Conservation (phyloP, 768 basidiomycete genomes). For the Asterophora lycoperdoides region DNA sequence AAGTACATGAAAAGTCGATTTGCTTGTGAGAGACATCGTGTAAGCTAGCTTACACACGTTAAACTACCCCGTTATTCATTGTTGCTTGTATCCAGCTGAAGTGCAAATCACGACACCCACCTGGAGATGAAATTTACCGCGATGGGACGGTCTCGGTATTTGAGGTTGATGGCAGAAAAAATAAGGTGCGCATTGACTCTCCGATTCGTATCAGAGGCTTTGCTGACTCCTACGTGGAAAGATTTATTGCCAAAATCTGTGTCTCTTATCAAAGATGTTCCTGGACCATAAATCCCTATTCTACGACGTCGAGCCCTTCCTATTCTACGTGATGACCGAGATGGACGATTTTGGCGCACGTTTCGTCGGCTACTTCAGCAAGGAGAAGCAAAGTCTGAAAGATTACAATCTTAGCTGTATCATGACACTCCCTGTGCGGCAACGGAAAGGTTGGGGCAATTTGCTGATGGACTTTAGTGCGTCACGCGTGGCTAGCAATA, state of each 20-base stretch:
- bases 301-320: slow-evolving; percentile 98
- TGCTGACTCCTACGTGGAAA: slow-evolving; percentile 26
- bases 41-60: slow-evolving; percentile 34
- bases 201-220: slow-evolving; percentile 1
- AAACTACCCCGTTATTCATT: background rate
- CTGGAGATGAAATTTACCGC: slow-evolving; percentile 97
- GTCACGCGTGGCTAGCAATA: slow-evolving; percentile 28
- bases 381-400: slow-evolving; percentile 95
- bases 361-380: slow-evolving; percentile 98
- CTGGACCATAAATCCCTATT: slow-evolving; percentile 98
- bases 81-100: slow-evolving; percentile 58
- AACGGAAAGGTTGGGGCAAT: slow-evolving; percentile 95
- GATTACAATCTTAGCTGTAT: slow-evolving; percentile 99
- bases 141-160: slow-evolving; percentile 88
- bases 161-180: slow-evolving; percentile 97
- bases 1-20: slow-evolving; percentile 98
- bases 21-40: slow-evolving; percentile 79
- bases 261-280: slow-evolving; percentile 97
- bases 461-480: slow-evolving; percentile 96
- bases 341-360: slow-evolving; percentile 84
- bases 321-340: slow-evolving; percentile 98
- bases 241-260: slow-evolving; percentile 99
- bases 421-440: slow-evolving; percentile 95
- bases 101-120: slow-evolving; percentile 92
- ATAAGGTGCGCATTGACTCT: slow-evolving; percentile 57